These are phyloP conservation scores for Phanerochaete sordida DNA, from an alignment of 768 basidiomycete genomes.

Conservation along the genomic window DNA sequence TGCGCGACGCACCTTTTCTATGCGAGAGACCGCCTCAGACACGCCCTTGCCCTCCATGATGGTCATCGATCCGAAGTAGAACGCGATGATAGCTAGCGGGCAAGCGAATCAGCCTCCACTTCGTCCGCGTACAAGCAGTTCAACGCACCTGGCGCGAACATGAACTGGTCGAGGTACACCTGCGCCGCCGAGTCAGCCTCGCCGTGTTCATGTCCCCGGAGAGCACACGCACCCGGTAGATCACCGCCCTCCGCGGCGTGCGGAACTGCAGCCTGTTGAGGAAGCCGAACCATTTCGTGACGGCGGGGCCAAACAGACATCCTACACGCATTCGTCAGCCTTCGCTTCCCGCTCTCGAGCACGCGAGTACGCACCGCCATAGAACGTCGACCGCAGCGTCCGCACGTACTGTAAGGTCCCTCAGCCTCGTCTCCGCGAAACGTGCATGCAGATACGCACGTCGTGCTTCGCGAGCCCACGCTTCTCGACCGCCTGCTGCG, in stretches of 20 bases:
- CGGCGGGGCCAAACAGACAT: slow-evolving; percentile 72
- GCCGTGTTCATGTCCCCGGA: not conserved
- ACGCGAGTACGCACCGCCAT: slow-evolving; percentile 51
- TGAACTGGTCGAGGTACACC: slow-evolving; percentile 81
- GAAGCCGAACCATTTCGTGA: slow-evolving; percentile 80
- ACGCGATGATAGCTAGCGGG: slow-evolving; percentile 43
- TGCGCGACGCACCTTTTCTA: slow-evolving; percentile 31
- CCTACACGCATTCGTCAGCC: slow-evolving; percentile 32
- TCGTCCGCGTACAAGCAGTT: slow-evolving; percentile 27
- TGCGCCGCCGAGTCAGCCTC: slow-evolving; percentile 22
- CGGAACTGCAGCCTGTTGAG: slow-evolving; percentile 70
- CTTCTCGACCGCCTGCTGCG: slow-evolving; percentile 81
- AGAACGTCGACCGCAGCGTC: slow-evolving; percentile 34
- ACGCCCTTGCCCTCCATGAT: slow-evolving; percentile 71
- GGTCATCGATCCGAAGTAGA: slow-evolving; percentile 76
- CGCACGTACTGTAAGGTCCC: not conserved
- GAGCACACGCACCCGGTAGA: slow-evolving; percentile 53
- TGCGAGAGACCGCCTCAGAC: slow-evolving; percentile 45
- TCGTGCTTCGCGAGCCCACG: slow-evolving; percentile 67
- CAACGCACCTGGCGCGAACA: slow-evolving; percentile 64
- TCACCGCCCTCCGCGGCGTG: slow-evolving; percentile 51
- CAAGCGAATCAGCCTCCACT: too few relatives aligned
- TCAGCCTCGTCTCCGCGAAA: not conserved
- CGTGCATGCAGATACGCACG: slow-evolving; percentile 36
- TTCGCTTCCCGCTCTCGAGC: not conserved